Conservation (phyloP, 2,329 filamentous ascomycete genomes). For the Cladorrhinum sp. region DNA sequence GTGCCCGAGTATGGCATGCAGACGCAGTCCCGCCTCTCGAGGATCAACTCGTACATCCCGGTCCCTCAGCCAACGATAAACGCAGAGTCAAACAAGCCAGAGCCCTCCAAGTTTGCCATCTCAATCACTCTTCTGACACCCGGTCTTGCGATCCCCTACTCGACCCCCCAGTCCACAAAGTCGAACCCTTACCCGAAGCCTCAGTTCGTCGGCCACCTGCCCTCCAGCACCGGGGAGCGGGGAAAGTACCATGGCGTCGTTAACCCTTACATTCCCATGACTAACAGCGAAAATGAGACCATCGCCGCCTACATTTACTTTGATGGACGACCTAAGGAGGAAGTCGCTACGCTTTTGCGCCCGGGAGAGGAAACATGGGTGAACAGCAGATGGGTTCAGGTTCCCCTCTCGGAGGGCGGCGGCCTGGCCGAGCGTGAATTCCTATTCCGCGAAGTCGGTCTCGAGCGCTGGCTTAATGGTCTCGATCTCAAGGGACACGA, state of each 20-base stretch:
- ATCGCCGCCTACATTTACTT: slow-evolving; percentile 99
- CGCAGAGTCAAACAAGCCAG: slow-evolving; percentile 68
- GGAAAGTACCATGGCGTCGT: slow-evolving; percentile 55
- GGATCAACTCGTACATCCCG: slow-evolving; percentile 96
- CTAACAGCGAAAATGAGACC: slow-evolving; percentile 90
- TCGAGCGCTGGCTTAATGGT: slow-evolving; percentile 95
- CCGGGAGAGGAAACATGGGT: slow-evolving; percentile 99
- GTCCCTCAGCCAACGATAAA: slow-evolving; percentile 84
- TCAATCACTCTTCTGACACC: slow-evolving; percentile 94
- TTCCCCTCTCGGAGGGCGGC: slow-evolving; percentile 85
- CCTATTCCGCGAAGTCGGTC: slow-evolving; percentile 90
- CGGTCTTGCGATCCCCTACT: slow-evolving; percentile 86
- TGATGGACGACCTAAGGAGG: slow-evolving; percentile 90
- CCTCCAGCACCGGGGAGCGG: slow-evolving; percentile 48
- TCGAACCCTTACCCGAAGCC: slow-evolving; percentile 77
- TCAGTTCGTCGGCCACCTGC: slow-evolving; percentile 73
- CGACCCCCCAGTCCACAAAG: slow-evolving; percentile 74
- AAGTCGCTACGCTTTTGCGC: slow-evolving; percentile 88
- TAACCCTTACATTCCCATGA: slow-evolving; percentile 86
- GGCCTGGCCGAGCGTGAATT: slow-evolving; percentile 96
- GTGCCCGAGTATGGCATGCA: slow-evolving; percentile 92
- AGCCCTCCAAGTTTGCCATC: slow-evolving; percentile 95
- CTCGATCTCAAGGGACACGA: slow-evolving; percentile 93
- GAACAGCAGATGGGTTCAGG: slow-evolving; percentile 95
- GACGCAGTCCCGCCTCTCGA: slow-evolving; percentile 83